Conservation (phyloP, 371 early-diverging fungal genomes). For the Massospora cicadina region DNA sequence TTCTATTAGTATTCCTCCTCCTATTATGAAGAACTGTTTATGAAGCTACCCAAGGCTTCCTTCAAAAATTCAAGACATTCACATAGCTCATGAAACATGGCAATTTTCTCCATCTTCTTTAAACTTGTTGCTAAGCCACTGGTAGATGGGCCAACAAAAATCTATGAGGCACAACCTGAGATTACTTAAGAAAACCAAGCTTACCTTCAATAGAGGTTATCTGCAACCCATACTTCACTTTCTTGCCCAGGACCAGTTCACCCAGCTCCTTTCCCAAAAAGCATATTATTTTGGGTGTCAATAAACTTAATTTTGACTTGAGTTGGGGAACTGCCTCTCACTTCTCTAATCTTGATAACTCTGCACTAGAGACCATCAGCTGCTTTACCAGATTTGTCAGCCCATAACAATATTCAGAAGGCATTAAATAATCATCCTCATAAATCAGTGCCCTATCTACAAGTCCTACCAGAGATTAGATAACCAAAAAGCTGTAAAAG, state of each 20-base stretch:
- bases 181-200: background rate
- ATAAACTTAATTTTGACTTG: conserved; percentile 32
- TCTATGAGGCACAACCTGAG: background rate
- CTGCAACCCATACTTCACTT: background rate
- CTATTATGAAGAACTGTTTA: background rate
- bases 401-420: conserved; percentile 29
- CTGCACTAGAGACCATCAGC: conserved; percentile 30
- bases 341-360: conserved; percentile 35
- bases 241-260: background rate
- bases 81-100: background rate
- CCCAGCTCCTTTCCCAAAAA: conserved; percentile 34
- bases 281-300: conserved; percentile 41
- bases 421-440: conserved; percentile 31
- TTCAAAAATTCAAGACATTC: background rate
- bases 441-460: conserved; percentile 16
- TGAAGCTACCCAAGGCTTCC: background rate
- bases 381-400: conserved; percentile 49
- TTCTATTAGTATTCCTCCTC: background rate
- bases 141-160: background rate
- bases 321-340: conserved; percentile 37
- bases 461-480: background rate
- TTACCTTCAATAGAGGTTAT: background rate
- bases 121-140: background rate
- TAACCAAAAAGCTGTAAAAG: conserved; percentile 25
- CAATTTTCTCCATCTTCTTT: background rate